phyloP scores from a whole-genome alignment of 108 stramenopile genomes.

The Chaetoceros muelleri region DNA sequence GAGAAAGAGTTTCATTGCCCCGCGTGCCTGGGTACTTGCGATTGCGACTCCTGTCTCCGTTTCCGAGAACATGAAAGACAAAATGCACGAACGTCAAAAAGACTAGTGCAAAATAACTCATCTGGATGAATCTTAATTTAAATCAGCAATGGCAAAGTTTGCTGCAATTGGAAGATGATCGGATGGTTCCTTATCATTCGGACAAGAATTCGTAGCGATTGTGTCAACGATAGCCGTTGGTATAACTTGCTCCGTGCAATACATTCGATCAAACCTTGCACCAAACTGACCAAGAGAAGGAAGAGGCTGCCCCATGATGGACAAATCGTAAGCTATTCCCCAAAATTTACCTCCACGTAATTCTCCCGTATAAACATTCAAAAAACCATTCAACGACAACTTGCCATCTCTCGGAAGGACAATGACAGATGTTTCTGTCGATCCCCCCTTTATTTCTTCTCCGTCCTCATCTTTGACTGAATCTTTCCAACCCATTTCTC shows the following conservation, averaged over 20 bases:
- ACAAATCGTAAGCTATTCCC: constrained; percentile 86
- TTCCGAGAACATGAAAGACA: not conserved
- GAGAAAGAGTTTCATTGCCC: not conserved
- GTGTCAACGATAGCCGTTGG: constrained; percentile 58
- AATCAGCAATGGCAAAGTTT: constrained; percentile 25
- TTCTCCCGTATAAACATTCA: constrained; percentile 68
- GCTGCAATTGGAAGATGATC: constrained; percentile 88
- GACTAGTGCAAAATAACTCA: not conserved
- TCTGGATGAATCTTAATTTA: not conserved
- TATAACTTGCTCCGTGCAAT: constrained; percentile 37
- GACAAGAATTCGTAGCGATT: constrained; percentile 33
- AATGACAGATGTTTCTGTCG: constrained; percentile 26
- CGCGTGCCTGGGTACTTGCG: not conserved
- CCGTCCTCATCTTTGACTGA: constrained; percentile 22
- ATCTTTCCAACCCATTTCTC: constrained; percentile 55
- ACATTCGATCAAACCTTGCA: constrained; percentile 84
- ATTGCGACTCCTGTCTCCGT: not conserved
- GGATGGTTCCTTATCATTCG: constrained; percentile 75
- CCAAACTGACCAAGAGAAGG: constrained; percentile 60
- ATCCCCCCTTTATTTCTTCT: constrained; percentile 11
- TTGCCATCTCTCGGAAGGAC: constrained; percentile 51
- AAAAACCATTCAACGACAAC: constrained; percentile 52
- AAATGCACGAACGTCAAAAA: not conserved
- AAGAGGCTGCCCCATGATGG: constrained; percentile 55
- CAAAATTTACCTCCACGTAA: constrained; percentile 85